Evolutionary conservation across 305 asterid species (phyloP).

Genomic region (Fraxinus angustifolia): DNA sequence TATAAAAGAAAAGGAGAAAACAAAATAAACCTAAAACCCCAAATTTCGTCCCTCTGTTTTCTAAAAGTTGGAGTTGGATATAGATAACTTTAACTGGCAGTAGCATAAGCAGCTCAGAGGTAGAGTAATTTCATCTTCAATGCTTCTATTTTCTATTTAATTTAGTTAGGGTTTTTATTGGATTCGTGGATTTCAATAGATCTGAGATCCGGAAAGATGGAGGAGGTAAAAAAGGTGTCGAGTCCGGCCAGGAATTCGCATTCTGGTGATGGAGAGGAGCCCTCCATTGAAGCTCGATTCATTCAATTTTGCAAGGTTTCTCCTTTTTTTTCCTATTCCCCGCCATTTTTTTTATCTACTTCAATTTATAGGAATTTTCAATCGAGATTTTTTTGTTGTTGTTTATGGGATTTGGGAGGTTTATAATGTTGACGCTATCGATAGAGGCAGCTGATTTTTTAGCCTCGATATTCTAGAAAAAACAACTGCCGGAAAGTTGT

Average conservation of each 20-base stretch:
- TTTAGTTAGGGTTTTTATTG: constrained; percentile 11
- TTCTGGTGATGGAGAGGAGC: constrained; percentile 31
- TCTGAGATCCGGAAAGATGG: constrained; percentile 29
- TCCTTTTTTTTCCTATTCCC: not conserved
- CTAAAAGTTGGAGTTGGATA: not conserved
- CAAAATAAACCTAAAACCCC: constrained; percentile 21
- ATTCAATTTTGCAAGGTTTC: constrained; percentile 69
- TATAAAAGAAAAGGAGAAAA: not conserved
- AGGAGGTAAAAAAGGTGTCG: constrained; percentile 36
- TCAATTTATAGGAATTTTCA: not conserved
- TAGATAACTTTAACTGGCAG: not conserved
- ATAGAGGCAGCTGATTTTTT: not conserved
- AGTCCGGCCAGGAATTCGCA: constrained; percentile 28
- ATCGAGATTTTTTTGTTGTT: not conserved
- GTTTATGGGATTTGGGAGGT: not conserved
- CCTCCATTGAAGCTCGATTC: constrained; percentile 59
- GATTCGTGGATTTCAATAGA: constrained; percentile 18
- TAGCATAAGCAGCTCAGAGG: constrained; percentile 2
- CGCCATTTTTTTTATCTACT: not conserved
- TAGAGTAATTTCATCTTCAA: not conserved
- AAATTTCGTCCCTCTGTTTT: not conserved
- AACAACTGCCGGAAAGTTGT: not conserved
- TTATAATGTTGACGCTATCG: not conserved
- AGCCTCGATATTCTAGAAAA: not conserved
- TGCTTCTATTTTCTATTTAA: not conserved